phyloP scores from a whole-genome alignment of 352 stramenopile species.

The Elongisporangium anandrum region DNA sequence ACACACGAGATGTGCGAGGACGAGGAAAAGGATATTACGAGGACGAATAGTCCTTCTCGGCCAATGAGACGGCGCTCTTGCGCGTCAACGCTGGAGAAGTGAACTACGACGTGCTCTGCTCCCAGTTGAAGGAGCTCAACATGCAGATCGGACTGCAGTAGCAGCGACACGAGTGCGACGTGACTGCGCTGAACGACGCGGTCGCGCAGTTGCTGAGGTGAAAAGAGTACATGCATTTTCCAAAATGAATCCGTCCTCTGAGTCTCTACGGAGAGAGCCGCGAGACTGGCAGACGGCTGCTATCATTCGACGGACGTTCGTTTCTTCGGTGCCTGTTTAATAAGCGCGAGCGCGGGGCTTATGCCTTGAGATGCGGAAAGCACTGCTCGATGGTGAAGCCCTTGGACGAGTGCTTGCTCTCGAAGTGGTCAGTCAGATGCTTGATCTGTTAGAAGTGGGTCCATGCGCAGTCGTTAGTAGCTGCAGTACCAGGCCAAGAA shows the following conservation, averaged over 20 bases:
- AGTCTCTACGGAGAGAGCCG: background rate
- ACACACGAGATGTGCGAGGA: background rate
- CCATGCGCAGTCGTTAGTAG: background rate
- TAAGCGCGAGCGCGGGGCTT: background rate
- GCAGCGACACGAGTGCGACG: conserved; percentile 64
- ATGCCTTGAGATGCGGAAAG: conserved; percentile 38
- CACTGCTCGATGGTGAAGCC: conserved; percentile 75
- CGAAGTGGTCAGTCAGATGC: conserved; percentile 76
- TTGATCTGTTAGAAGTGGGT: conserved; percentile 22
- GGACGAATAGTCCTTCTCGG: background rate
- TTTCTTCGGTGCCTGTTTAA: background rate
- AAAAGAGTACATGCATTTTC: background rate
- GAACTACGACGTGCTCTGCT: conserved; percentile 76
- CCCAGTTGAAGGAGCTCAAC: conserved; percentile 63
- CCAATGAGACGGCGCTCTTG: conserved; percentile 11
- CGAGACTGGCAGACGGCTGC: background rate
- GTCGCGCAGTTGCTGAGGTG: conserved; percentile 7
- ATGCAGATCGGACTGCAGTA: conserved; percentile 62
- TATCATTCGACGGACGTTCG: background rate
- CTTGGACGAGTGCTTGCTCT: conserved; percentile 78
- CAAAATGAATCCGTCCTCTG: background rate
- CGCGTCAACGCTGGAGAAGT: conserved; percentile 53
- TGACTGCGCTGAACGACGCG: conserved; percentile 37
- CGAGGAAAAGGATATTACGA: background rate
- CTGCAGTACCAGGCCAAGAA: conserved; percentile 1